Base-by-base conservation (phyloP, 2,329 filamentous ascomycete genomes). In the Fusarium sp. region DNA sequence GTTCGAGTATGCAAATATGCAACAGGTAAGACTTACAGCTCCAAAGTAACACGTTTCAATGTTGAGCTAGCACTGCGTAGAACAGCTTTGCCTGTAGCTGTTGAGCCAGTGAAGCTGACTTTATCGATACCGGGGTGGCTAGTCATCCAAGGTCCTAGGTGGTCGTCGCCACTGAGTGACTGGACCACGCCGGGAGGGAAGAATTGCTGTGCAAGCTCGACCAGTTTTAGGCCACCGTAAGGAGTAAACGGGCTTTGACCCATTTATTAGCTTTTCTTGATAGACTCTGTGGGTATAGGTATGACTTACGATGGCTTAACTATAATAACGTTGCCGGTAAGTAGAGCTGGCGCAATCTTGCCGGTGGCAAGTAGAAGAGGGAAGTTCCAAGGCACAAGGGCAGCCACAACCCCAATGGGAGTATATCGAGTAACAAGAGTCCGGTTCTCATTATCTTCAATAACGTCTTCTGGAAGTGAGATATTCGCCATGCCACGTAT, bases 121-220 rank as follows among this genome's bases (percentile, higher is more conserved):
- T 89, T 90, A 62, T 84, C 82, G 56, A 91, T 83, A 40, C 81
- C 86, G 0, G 87, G 86, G 72, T 91, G 88, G 15, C 73, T 74
- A 0, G 87, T 89, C 61, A 91, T 78, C 82, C 81, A 83, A 2
- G 85, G 87, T 9, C 88, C 89, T 13, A 91, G 84, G 57, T 83
- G 79, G 66, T 91, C 88, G 50, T 87, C 86, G 15, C 89, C 89
- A 55, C 85, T 86, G 9, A 91, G 77, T 2, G 81, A 85, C 74
- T 90, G 88, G 10, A 91, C 75, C 28, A 91, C 87, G 44, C 89
- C 89, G 1, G 86, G 84, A 2, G 88, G 88, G 74, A 90, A 87
- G 76, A 89, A 78, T 31, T 83, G 76, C 65, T 85, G 81, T 3
- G 81, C 86, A 8, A 91, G 76, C 76, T 91, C 88, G 17, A 81